phyloP scores from a whole-genome alignment of 1,284 basidiomycete genomes.

The Anthracocystis setariae region DNA sequence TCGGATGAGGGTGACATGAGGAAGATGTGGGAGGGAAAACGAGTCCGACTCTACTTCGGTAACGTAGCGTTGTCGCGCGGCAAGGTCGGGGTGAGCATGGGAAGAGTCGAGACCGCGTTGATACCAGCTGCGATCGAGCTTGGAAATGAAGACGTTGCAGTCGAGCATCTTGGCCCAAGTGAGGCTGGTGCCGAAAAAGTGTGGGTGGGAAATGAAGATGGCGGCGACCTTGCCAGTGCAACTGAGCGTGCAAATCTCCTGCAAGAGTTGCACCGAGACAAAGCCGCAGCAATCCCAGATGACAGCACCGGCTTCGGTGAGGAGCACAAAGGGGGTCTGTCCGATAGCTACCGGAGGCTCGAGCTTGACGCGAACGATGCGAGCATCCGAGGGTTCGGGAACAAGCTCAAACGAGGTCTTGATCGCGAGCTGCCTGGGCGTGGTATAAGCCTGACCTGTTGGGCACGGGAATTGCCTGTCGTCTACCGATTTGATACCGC shows the following conservation, averaged over 20 bases:
- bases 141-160: slow-evolving; percentile 44
- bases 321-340: slow-evolving; percentile 35
- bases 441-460: slow-evolving; percentile 29
- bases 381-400: slow-evolving; percentile 29
- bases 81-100: slow-evolving; percentile 17
- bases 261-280: slow-evolving; percentile 27
- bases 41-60: slow-evolving; percentile 15
- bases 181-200: slow-evolving; percentile 28
- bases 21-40: slow-evolving; percentile 21
- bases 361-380: slow-evolving; percentile 32
- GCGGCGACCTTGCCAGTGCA: slow-evolving; percentile 30
- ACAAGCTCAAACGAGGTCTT: slow-evolving; percentile 25
- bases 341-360: slow-evolving; percentile 38
- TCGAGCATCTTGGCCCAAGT: slow-evolving; percentile 42
- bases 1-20: slow-evolving; percentile 17
- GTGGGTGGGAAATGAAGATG: slow-evolving; percentile 42
- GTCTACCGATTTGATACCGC: slow-evolving; percentile 5
- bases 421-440: slow-evolving; percentile 21
- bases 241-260: slow-evolving; percentile 18
- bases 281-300: slow-evolving; percentile 44
- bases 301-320: slow-evolving; percentile 21
- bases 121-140: slow-evolving; percentile 38
- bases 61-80: slow-evolving; percentile 19
- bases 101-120: slow-evolving; percentile 27
- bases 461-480: slow-evolving; percentile 33